A percentile compares a stretch with the other conserved stretches of the same genome.
These are phyloP conservation scores for Dicorynia guianensis DNA, from an alignment of 306 rosid species.

Conservation along the genomic window DNA sequence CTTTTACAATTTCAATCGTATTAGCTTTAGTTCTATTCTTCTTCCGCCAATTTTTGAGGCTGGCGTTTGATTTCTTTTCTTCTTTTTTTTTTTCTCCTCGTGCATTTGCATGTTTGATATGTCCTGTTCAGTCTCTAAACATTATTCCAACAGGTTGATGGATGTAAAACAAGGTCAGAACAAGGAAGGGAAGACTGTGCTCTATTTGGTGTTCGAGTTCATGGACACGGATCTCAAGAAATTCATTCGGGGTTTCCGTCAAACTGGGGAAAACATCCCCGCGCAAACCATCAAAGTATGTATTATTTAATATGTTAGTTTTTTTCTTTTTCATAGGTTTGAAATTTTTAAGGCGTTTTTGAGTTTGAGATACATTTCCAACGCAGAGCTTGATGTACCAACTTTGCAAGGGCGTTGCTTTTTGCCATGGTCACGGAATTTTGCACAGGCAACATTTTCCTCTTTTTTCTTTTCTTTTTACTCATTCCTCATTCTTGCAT, in stretches of 20 bases:
- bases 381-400: constrained; percentile 87
- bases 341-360: not conserved
- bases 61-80: not conserved
- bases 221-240: constrained; percentile 95
- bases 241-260: constrained; percentile 74
- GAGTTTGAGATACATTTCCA: not conserved
- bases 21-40: no score
- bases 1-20: no score
- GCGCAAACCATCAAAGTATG: constrained; percentile 60
- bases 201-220: constrained; percentile 89
- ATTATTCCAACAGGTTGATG: constrained; percentile 55
- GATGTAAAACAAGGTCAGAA: constrained; percentile 93
- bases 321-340: not conserved
- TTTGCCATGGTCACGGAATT: constrained; percentile 97
- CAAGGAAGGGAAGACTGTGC: constrained; percentile 91
- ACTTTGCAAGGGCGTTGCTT: constrained; percentile 96
- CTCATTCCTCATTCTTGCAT: not conserved
- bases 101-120: not conserved
- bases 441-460: constrained; percentile 65
- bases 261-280: constrained; percentile 63
- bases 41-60: no score
- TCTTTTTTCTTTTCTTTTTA: not conserved
- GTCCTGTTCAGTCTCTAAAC: not conserved
- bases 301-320: not conserved
- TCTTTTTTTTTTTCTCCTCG: no score